These are phyloP conservation scores for Metschnikowia cubensis DNA, from an alignment of 805 yeast genomes.

Conservation along the genomic window DNA sequence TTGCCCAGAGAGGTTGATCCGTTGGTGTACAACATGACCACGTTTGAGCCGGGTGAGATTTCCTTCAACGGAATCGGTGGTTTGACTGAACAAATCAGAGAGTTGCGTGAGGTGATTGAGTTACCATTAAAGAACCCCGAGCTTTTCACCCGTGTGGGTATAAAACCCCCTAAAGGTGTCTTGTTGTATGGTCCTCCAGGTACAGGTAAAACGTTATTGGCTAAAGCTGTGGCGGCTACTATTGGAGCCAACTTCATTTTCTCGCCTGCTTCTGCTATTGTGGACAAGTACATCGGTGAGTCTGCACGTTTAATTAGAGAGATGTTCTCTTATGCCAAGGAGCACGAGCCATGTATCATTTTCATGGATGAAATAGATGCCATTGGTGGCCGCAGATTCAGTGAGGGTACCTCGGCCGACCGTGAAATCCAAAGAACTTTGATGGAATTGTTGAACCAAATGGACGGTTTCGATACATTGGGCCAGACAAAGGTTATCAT, in stretches of 20 bases:
- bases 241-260: slow-evolving; percentile 97
- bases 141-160: slow-evolving; percentile 90
- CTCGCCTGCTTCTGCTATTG: slow-evolving; percentile 98
- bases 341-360: slow-evolving; percentile 96
- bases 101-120: slow-evolving; percentile 95
- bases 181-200: slow-evolving; percentile 97
- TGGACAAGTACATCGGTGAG: slow-evolving; percentile 97
- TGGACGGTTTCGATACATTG: slow-evolving; percentile 96
- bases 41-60: slow-evolving; percentile 95
- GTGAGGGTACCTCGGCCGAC: slow-evolving; percentile 98
- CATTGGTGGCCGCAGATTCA: slow-evolving; percentile 95
- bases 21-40: slow-evolving; percentile 94
- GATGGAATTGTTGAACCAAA: slow-evolving; percentile 94
- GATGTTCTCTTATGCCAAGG: slow-evolving; percentile 96
- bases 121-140: slow-evolving; percentile 96
- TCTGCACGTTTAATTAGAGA: slow-evolving; percentile 95
- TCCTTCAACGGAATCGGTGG: slow-evolving; percentile 97
- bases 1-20: slow-evolving; percentile 98
- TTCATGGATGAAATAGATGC: slow-evolving; percentile 99
- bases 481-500: slow-evolving; percentile 96
- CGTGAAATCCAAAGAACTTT: slow-evolving; percentile 97
- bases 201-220: slow-evolving; percentile 93
- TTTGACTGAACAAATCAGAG: slow-evolving; percentile 89
- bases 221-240: slow-evolving; percentile 98
- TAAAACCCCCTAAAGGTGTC: slow-evolving; percentile 98